phyloP scores from a whole-genome alignment of 2,329 filamentous ascomycete species.

The Ophiostoma sp. region DNA sequence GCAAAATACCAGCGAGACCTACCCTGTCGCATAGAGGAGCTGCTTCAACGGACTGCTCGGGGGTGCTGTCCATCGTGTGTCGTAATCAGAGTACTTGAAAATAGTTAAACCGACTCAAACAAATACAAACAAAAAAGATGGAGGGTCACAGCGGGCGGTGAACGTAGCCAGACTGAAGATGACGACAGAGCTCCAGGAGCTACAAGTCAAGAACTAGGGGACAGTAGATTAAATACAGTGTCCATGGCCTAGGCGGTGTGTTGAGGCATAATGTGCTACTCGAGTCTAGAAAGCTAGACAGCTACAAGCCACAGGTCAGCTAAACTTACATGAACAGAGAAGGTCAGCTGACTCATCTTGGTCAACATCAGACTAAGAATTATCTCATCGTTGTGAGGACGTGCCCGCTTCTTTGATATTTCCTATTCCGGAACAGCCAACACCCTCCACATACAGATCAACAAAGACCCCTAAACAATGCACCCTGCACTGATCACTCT shows the following conservation, averaged over 20 bases:
- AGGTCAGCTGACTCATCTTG: too few species aligned
- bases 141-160: too few species aligned
- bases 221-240: too few species aligned
- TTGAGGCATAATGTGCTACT: too few species aligned
- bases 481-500: neutral
- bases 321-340: too few species aligned
- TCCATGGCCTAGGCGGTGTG: too few species aligned
- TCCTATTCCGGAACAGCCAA: slow-evolving; percentile 12
- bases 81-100: neutral
- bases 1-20: neutral
- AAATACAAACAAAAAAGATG: neutral
- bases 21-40: neutral
- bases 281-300: too few species aligned
- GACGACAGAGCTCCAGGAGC: too few species aligned
- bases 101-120: neutral
- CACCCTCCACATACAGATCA: neutral
- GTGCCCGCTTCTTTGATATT: neutral
- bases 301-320: too few species aligned
- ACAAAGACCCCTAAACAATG: slow-evolving; percentile 5
- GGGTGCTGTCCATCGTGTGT: neutral
- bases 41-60: neutral
- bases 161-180: too few species aligned
- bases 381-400: neutral
- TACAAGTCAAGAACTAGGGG: too few species aligned
- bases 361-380: too few species aligned